A percentile compares a stretch with the other conserved stretches of the same genome.
These are phyloP conservation scores for Russula vinacea DNA, from an alignment of 768 basidiomycete genomes.

Conservation along the genomic window DNA sequence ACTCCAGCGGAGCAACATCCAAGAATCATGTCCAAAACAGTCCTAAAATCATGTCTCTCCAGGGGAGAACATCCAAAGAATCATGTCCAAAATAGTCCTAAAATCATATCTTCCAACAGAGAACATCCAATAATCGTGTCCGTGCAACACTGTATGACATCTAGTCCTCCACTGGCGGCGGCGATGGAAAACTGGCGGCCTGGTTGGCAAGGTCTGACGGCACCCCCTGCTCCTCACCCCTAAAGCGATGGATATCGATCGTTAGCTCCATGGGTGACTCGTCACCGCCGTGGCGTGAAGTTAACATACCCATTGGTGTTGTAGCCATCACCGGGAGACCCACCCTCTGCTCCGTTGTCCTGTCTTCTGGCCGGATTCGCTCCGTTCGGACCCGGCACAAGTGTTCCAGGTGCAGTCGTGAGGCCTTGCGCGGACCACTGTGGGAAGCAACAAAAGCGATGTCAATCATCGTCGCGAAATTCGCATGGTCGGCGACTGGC, in stretches of 20 bases:
- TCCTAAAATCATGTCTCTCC: too few relatives aligned
- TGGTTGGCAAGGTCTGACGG: too few relatives aligned
- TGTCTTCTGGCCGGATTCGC: background rate
- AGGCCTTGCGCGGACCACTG: constrained; percentile 24
- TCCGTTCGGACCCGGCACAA: constrained; percentile 11
- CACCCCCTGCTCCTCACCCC: background rate
- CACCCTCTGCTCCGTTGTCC: background rate
- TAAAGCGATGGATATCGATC: background rate
- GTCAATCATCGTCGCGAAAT: background rate
- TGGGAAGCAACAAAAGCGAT: background rate
- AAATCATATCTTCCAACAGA: too few relatives aligned
- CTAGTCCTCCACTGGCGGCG: too few relatives aligned
- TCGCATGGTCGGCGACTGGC: background rate
- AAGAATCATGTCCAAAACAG: too few relatives aligned
- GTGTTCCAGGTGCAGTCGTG: constrained; percentile 6
- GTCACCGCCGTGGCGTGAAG: background rate
- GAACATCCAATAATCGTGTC: too few relatives aligned
- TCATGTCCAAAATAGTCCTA: too few relatives aligned
- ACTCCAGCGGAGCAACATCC: too few relatives aligned
- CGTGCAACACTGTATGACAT: too few relatives aligned
- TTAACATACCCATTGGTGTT: constrained; percentile 21
- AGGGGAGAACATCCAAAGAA: too few relatives aligned
- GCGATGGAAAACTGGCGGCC: too few relatives aligned
- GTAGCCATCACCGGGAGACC: constrained; percentile 29
- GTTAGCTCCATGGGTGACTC: background rate